Evolutionary conservation across 306 rosid species (phyloP).

Genomic region (Echinosophora koreensis): DNA sequence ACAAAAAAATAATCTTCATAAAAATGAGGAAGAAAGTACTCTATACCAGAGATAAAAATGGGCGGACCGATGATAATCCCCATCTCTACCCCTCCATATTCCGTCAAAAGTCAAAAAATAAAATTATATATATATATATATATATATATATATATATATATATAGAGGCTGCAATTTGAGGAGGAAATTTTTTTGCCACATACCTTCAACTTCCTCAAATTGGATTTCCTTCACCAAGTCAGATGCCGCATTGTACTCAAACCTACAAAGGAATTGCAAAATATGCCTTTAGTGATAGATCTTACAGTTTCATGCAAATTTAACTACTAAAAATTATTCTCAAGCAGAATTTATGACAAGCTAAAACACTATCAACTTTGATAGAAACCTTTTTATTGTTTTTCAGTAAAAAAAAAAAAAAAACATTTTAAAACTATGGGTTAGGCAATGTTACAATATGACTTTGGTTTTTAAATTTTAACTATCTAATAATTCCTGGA

Average conservation of each 20-base stretch:
- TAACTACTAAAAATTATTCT: neutral
- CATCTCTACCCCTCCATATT: neutral
- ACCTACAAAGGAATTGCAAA: constrained; percentile 51
- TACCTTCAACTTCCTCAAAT: constrained; percentile 84
- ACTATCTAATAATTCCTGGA: constrained; percentile 5
- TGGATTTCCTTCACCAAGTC: constrained; percentile 72
- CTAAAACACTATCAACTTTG: neutral
- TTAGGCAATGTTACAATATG: constrained; percentile 9
- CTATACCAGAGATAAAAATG: constrained; percentile 16
- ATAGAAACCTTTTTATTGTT: neutral
- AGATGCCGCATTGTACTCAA: constrained; percentile 70
- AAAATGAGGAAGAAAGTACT: constrained; percentile 3
- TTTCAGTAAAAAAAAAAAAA: neutral
- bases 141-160: too few species aligned
- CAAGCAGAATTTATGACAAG: neutral
- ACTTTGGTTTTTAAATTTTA: constrained; percentile 9
- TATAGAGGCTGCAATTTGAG: neutral
- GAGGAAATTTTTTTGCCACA: neutral
- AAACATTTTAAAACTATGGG: neutral
- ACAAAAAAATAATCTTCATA: constrained; percentile 32
- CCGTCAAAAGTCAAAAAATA: neutral
- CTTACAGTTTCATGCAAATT: neutral
- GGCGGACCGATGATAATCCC: constrained; percentile 13
- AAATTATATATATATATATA: too few species aligned
- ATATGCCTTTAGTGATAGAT: constrained; percentile 7